Conservation (phyloP, 169 alveolate species). For the Cryptosporidium ubiquitum region DNA sequence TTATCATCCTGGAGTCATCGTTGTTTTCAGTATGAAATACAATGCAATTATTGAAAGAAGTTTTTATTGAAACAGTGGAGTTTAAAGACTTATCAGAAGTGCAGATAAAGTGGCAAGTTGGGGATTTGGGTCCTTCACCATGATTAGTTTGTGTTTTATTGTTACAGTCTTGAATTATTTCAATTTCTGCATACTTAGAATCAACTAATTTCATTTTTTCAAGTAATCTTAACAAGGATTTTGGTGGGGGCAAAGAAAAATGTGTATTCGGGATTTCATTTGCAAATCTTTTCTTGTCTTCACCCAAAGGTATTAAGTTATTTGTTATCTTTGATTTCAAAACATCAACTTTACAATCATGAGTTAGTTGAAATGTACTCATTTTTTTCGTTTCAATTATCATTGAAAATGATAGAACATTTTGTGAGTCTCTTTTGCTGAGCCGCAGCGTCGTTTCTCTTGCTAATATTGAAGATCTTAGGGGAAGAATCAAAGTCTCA, state of each 20-base stretch:
- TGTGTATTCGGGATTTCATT: conserved; percentile 30
- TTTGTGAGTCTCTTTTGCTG: conserved; percentile 66
- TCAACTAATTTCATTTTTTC: conserved; percentile 71
- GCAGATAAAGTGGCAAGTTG: conserved; percentile 41
- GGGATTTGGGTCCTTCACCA: background rate
- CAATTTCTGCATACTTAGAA: conserved; percentile 35
- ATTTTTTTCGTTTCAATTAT: conserved; percentile 52
- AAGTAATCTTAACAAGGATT: conserved; percentile 23
- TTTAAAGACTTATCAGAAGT: conserved; percentile 45
- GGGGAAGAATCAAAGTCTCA: conserved; percentile 48
- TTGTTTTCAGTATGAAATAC: conserved; percentile 27
- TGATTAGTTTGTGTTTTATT: background rate
- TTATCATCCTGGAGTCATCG: background rate
- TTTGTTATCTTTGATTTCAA: conserved; percentile 40
- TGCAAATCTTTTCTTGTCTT: conserved; percentile 8
- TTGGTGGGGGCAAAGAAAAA: conserved; percentile 62
- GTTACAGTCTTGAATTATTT: conserved; percentile 20
- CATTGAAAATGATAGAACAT: conserved; percentile 65
- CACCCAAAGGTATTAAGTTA: conserved; percentile 40
- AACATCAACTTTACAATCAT: conserved; percentile 62
- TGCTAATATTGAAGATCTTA: conserved; percentile 65
- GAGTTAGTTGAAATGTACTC: conserved; percentile 57
- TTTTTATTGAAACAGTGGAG: conserved; percentile 44
- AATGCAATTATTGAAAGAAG: conserved; percentile 52
- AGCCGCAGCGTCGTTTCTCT: conserved; percentile 58